A percentile compares a stretch with the other conserved stretches of the same genome.
These are phyloP conservation scores for Leccinum fibrillosum DNA, from an alignment of 768 basidiomycete genomes.

Conservation along the genomic window DNA sequence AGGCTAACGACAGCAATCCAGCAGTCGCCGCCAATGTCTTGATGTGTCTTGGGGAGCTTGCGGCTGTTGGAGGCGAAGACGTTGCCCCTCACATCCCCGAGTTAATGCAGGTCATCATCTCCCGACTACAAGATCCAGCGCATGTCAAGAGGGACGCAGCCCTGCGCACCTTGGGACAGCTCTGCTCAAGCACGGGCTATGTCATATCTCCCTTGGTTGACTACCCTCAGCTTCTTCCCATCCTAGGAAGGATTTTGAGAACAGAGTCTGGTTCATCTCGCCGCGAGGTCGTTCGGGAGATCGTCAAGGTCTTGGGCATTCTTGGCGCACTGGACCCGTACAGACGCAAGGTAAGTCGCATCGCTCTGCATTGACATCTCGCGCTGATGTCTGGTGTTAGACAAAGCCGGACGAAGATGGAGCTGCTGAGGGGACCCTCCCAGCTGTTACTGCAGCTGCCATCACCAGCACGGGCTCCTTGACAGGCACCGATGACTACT, in stretches of 20 bases:
- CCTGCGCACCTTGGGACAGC: slow-evolving; percentile 88
- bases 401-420: slow-evolving; percentile 63
- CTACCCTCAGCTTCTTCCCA: slow-evolving; percentile 84
- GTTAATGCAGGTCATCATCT: slow-evolving; percentile 87
- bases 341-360: slow-evolving; percentile 70
- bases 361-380: background rate
- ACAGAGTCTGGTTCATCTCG: slow-evolving; percentile 74
- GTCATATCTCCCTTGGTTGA: slow-evolving; percentile 90
- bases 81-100: slow-evolving; percentile 77
- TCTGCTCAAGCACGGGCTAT: slow-evolving; percentile 94
- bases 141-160: slow-evolving; percentile 91
- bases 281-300: slow-evolving; percentile 90
- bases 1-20: slow-evolving; percentile 81
- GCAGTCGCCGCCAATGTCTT: slow-evolving; percentile 90
- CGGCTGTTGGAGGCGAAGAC: slow-evolving; percentile 92
- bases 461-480: slow-evolving; percentile 57
- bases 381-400: slow-evolving; percentile 29
- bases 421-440: slow-evolving; percentile 54
- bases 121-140: slow-evolving; percentile 86
- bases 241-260: slow-evolving; percentile 80
- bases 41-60: slow-evolving; percentile 91
- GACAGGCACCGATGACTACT: slow-evolving; percentile 88
- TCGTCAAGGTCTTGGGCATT: slow-evolving; percentile 93
- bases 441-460: slow-evolving; percentile 67
- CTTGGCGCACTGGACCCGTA: slow-evolving; percentile 97